A percentile compares a stretch with the other conserved stretches of the same genome.
Conservation (phyloP, 2,329 filamentous ascomycete species). For the Stagonosporopsis cucurbitacearum region DNA sequence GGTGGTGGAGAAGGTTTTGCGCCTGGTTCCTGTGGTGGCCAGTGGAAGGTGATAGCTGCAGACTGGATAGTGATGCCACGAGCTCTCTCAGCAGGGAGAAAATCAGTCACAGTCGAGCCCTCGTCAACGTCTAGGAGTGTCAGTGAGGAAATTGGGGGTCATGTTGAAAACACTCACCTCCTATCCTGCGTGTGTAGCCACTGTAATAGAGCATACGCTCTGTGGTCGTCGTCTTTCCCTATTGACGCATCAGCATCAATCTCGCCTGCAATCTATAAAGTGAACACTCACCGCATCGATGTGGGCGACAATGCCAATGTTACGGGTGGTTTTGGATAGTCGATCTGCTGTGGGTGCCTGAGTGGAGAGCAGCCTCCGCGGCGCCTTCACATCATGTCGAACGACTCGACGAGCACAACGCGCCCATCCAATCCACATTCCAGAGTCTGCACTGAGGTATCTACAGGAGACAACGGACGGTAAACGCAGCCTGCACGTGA, state of each 20-base stretch:
- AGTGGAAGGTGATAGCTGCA: constrained; percentile 92
- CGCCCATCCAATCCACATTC: constrained; percentile 45
- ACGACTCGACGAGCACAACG: constrained; percentile 43
- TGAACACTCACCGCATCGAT: constrained; percentile 77
- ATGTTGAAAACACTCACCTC: constrained; percentile 57
- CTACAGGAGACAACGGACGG: constrained; percentile 11
- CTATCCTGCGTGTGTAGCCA: constrained; percentile 84
- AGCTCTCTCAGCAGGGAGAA: constrained; percentile 88
- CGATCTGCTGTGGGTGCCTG: constrained; percentile 26
- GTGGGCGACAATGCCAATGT: constrained; percentile 98
- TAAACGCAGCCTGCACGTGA: constrained; percentile 33
- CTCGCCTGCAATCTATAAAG: not conserved
- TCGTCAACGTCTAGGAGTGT: constrained; percentile 76
- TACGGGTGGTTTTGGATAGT: constrained; percentile 77
- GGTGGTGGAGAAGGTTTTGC: constrained; percentile 33
- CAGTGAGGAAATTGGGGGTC: not conserved
- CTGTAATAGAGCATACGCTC: constrained; percentile 99
- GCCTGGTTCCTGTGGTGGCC: constrained; percentile 70
- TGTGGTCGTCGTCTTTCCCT: constrained; percentile 96
- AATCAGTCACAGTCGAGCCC: constrained; percentile 96
- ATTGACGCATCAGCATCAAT: constrained; percentile 1
- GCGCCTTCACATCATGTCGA: constrained; percentile 40
- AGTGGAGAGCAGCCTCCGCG: constrained; percentile 41
- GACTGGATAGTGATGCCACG: constrained; percentile 98
- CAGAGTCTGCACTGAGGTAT: constrained; percentile 27